Evolutionary conservation across 805 yeast species (phyloP), one percentile per base, ranked within the genome.

Genomic region (Clavispora vitiphila): DNA sequence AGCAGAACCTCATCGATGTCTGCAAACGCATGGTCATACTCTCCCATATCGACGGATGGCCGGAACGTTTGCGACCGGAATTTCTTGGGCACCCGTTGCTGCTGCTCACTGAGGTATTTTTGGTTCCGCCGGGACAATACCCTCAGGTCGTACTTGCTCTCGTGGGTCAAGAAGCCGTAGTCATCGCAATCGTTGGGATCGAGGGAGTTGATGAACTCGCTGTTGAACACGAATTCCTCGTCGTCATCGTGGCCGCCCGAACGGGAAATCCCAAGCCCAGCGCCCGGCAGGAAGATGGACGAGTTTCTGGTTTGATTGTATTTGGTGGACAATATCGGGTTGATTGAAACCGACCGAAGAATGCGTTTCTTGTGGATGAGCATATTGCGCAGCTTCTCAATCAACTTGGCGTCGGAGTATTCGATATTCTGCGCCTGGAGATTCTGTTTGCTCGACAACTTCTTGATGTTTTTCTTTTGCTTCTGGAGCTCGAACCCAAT

Each of bases 401-500:
- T 77, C 48, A 77, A 67, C 42, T 72, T 67, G 37, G 76, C 77
- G 57, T 77, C 82, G 2, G 78, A 74, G 51, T 76, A 75, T 51
- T 76, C 79, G 9, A 64, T 58, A 22, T 51, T 45, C 32, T 8
- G 32, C 11, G 54, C 53, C 24, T 57, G 50, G 32, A 59, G 53
- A 9, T 67, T 61, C 49, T 67, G 69, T 42, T 64, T 64, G 43
- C 65, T 64, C 8, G 67, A 58, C 36, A 67, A 57, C 44, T 64
- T 65, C 49, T 61, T 65, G 46, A 68, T 69, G 57, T 58, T 66
- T 48, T 61, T 65, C 58, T 63, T 69, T 42, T 69, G 71, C 44
- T 74, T 72, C 50, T 77, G 81, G 37, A 76, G 60, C 45, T 76
- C 72, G 47, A 76, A 77, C 8, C 81, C 81, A 55, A 77, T 77